Conservation (phyloP, 2,329 filamentous ascomycete species). For the Westerdykella sp. region DNA sequence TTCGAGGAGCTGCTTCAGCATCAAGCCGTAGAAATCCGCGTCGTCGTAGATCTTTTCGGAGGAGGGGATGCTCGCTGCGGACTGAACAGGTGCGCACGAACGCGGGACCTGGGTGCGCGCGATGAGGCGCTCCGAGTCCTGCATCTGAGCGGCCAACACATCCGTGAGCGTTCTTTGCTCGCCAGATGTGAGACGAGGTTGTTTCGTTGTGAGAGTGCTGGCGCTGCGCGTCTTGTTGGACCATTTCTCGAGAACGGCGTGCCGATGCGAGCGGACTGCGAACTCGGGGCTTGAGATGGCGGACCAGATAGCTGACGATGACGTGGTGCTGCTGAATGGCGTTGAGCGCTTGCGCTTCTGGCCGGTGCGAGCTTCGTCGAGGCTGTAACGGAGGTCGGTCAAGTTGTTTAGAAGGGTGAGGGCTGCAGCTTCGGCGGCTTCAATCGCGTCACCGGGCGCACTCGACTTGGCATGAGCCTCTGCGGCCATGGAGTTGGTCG, state of each 20-base stretch:
- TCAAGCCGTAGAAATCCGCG: slow-evolving; percentile 85
- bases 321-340: slow-evolving; percentile 48
- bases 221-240: slow-evolving; percentile 66
- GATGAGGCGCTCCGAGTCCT: slow-evolving; percentile 59
- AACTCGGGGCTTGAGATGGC: slow-evolving; percentile 62
- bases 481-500: slow-evolving; percentile 59
- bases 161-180: slow-evolving; percentile 59
- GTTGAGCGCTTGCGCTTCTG: slow-evolving; percentile 53
- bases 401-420: slow-evolving; percentile 79
- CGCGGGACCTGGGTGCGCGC: slow-evolving; percentile 65
- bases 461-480: slow-evolving; percentile 28
- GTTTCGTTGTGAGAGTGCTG: slow-evolving; percentile 46
- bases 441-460: slow-evolving; percentile 48
- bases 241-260: slow-evolving; percentile 81
- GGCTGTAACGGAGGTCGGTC: slow-evolving; percentile 59
- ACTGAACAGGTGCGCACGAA: slow-evolving; percentile 69
- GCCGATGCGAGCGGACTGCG: slow-evolving; percentile 54
- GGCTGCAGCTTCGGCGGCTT: slow-evolving; percentile 79
- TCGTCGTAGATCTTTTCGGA: slow-evolving; percentile 76
- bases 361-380: slow-evolving; percentile 49
- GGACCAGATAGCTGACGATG: slow-evolving; percentile 64
- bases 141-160: slow-evolving; percentile 62
- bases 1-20: slow-evolving; percentile 89
- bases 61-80: slow-evolving; percentile 46
- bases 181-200: slow-evolving; percentile 55